Conservation (phyloP, 2,329 filamentous ascomycete genomes). For the Drechslerella dactyloides region DNA sequence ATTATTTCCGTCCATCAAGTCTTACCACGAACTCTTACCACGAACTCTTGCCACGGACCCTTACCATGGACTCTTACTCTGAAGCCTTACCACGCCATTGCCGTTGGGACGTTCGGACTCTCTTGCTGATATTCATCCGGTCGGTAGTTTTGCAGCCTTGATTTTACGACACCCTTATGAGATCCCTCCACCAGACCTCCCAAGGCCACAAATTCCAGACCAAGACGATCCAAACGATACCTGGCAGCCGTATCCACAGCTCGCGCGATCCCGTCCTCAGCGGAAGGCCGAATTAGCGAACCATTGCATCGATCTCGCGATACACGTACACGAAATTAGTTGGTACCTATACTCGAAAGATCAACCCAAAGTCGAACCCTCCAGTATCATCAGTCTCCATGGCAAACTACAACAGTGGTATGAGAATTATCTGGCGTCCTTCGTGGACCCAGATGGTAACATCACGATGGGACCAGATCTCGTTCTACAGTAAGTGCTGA, state of each 20-base stretch:
- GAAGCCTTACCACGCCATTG: too few relatives aligned
- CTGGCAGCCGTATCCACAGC: conserved; percentile 46
- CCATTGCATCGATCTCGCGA: conserved; percentile 25
- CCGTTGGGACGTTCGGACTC: too few relatives aligned
- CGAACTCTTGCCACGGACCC: too few relatives aligned
- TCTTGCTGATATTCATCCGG: conserved; percentile 15
- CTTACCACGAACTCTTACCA: too few relatives aligned
- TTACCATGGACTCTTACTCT: too few relatives aligned
- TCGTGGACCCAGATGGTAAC: conserved; percentile 13
- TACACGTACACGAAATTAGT: conserved; percentile 21
- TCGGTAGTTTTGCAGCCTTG: conserved; percentile 29
- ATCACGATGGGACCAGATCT: conserved; percentile 25
- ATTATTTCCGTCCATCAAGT: too few relatives aligned
- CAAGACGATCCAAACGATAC: conserved; percentile 27
- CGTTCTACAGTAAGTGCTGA: conserved; percentile 18
- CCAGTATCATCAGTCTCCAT: conserved; percentile 20
- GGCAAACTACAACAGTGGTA: conserved; percentile 22
- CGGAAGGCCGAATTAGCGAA: conserved; percentile 18
- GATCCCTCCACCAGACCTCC: conserved; percentile 25
- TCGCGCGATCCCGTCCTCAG: conserved; percentile 23
- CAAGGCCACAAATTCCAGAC: conserved; percentile 29
- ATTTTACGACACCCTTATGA: conserved; percentile 29
- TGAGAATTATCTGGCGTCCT: conserved; percentile 17
- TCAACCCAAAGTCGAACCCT: conserved; percentile 4
- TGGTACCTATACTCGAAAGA: conserved; percentile 31